A percentile compares a stretch with the other conserved stretches of the same genome.
These are phyloP conservation scores for Kentomonas sorsogonicus DNA, from an alignment of 208 protist species.

Conservation along the genomic window DNA sequence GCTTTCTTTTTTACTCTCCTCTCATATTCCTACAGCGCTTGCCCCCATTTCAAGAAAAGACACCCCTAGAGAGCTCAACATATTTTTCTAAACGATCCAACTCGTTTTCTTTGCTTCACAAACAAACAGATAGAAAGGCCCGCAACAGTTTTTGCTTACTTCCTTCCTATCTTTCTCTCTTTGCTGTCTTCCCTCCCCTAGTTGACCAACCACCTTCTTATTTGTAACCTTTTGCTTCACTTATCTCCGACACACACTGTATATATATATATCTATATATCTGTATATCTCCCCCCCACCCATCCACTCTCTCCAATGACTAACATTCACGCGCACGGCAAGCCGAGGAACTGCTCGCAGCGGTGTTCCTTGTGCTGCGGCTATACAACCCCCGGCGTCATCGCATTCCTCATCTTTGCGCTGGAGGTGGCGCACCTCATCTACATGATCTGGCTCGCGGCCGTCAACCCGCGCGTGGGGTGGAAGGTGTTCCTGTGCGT, in stretches of 20 bases:
- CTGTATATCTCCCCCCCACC: not conserved
- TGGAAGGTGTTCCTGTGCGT: slow-evolving; percentile 43
- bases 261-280: not conserved
- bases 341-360: slow-evolving; percentile 16
- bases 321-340: slow-evolving; percentile 32
- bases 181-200: not conserved
- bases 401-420: slow-evolving; percentile 33
- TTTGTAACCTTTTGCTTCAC: slow-evolving; percentile 1
- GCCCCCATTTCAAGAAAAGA: too few species aligned
- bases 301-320: slow-evolving; percentile 4
- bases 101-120: not conserved
- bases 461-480: slow-evolving; percentile 15
- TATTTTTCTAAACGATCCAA: too few species aligned
- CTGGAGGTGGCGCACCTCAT: slow-evolving; percentile 20
- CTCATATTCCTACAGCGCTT: not conserved
- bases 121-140: not conserved
- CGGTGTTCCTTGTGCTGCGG: slow-evolving; percentile 37
- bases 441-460: slow-evolving; percentile 33
- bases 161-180: slow-evolving; percentile 2
- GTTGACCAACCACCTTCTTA: not conserved
- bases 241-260: not conserved
- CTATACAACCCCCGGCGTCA: slow-evolving; percentile 31
- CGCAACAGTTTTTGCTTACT: not conserved
- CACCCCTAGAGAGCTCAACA: too few species aligned
- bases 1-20: slow-evolving; percentile 7